Evolutionary conservation across 2,329 filamentous ascomycete genomes (phyloP).

Genomic region (Lachnellula arida): DNA sequence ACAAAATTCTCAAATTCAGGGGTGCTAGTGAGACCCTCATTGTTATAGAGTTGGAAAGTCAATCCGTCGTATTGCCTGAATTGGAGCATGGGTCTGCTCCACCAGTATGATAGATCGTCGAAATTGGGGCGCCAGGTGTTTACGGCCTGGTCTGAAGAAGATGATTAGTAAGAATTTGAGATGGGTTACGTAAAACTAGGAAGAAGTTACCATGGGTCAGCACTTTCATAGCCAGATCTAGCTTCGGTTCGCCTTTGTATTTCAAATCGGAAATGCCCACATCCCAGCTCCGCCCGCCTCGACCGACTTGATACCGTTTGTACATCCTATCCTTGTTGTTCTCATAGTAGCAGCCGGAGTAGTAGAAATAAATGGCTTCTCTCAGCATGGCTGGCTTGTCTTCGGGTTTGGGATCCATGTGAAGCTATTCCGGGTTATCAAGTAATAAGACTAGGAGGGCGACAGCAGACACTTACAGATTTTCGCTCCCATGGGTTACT

Average conservation of each 20-base stretch:
- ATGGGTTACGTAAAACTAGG: no score
- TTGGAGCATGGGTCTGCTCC: slow-evolving; percentile 6
- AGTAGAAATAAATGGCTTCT: slow-evolving; percentile 17
- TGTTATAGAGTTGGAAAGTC: slow-evolving; percentile 9
- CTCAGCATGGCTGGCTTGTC: background rate
- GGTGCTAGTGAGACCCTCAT: background rate
- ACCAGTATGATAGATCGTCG: slow-evolving; percentile 1
- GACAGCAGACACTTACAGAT: slow-evolving; percentile 10
- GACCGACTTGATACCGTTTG: slow-evolving; percentile 16
- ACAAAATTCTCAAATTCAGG: slow-evolving; percentile 2
- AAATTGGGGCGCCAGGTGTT: background rate
- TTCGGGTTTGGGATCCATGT: slow-evolving; percentile 7
- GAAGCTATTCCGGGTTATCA: slow-evolving; percentile 8
- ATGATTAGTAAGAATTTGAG: background rate
- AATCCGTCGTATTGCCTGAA: slow-evolving; percentile 12
- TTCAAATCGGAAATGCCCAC: slow-evolving; percentile 14
- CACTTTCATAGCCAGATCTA: slow-evolving; percentile 14
- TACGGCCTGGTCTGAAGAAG: background rate
- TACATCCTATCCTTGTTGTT: slow-evolving; percentile 13
- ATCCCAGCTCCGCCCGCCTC: slow-evolving; percentile 17
- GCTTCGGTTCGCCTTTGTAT: slow-evolving; percentile 10
- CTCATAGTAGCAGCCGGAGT: slow-evolving; percentile 18
- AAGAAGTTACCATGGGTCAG: background rate
- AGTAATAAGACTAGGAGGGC: background rate
- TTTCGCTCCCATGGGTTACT: slow-evolving; percentile 19